Evolutionary conservation across 208 protist species (phyloP), one percentile per base, ranked within the genome.

Genomic region (Crithidia brevicula): DNA sequence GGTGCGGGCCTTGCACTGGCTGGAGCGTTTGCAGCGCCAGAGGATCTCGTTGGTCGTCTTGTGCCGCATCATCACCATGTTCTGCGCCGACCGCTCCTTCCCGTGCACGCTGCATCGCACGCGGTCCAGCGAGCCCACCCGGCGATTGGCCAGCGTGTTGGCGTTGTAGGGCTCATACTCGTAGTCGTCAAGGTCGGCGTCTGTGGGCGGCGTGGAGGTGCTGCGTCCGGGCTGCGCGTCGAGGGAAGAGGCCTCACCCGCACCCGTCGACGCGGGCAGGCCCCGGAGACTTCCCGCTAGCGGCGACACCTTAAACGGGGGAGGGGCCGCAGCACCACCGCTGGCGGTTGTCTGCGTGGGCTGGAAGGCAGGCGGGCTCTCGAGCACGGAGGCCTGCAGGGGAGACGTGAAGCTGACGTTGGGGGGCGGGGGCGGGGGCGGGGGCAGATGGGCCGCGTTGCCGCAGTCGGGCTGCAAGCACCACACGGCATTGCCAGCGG

Each of bases 11-110:
- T 80, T 80, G 67, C 74, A 80, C 56, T 58, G 67, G 25, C 60
- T 67, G 15, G 64, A 64, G 18, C 46, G 62, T 68, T 80, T 80
- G 64, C 74, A 80, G 45, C 68, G 60, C 74, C 74, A 80, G 60
- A 67, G 38, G 0, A 74, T 36, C 28, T 69, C 74, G 58, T 53
- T 59, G 15, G 74, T 75, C 1, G 4, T 18, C 47, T 72, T 70
- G 63, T 46, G 58, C 22, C 57, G 61, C 30, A 80, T 33, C 40
- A 74, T 54, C 30, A 80, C 51, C 74, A 80, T 80, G 69, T 80
- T 80, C 58, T 80, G 74, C 20, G 74, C 74, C 10, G 66, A 70
- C 4, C 74, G 54, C 40, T 80, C 67, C 67, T 74, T 80, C 7
- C 59, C 52, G 59, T 80, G 74, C 66, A 74, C 15, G 10, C 30